Evolutionary conservation across 345 rosid genomes (phyloP).

Genomic region (Brassica nigra): DNA sequence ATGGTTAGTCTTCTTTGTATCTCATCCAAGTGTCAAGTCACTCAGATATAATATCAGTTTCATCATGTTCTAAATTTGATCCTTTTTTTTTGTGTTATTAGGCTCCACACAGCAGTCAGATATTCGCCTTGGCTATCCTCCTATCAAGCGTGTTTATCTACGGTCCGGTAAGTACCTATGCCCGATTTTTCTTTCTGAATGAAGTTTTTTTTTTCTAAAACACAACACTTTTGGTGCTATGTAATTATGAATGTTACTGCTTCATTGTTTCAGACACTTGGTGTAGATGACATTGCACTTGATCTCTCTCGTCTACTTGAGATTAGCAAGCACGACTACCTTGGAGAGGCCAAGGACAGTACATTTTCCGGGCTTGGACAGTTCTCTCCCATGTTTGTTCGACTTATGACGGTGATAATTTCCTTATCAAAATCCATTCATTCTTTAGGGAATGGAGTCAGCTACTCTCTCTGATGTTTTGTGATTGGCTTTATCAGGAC

Average conservation of each 20-base stretch:
- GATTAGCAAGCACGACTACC: slow-evolving; percentile 35
- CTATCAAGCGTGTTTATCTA: slow-evolving; percentile 49
- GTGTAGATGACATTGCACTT: slow-evolving; percentile 45
- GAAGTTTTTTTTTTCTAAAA: background rate
- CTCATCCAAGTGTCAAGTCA: background rate
- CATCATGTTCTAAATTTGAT: background rate
- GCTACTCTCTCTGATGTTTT: slow-evolving; percentile 15
- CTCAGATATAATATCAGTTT: background rate
- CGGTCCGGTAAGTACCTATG: slow-evolving; percentile 43
- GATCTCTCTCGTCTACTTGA: slow-evolving; percentile 44
- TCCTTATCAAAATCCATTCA: background rate
- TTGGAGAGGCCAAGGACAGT: slow-evolving; percentile 35
- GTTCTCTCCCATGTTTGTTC: slow-evolving; percentile 47
- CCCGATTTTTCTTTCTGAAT: background rate
- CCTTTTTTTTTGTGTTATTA: slow-evolving; percentile 5
- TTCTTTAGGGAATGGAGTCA: background rate
- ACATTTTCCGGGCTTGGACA: slow-evolving; percentile 42
- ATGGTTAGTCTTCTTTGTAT: slow-evolving; percentile 28
- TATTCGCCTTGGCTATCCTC: slow-evolving; percentile 46
- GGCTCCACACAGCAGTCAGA: slow-evolving; percentile 42
- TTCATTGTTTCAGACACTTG: slow-evolving; percentile 41
- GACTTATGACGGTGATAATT: slow-evolving; percentile 45
- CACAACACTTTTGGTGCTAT: background rate
- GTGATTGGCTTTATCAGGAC: slow-evolving; percentile 31
- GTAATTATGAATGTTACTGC: background rate